A percentile compares a stretch with the other conserved stretches of the same genome.
Evolutionary conservation across 2,329 filamentous ascomycete species (phyloP).

Genomic region (Penicillium concentricum): DNA sequence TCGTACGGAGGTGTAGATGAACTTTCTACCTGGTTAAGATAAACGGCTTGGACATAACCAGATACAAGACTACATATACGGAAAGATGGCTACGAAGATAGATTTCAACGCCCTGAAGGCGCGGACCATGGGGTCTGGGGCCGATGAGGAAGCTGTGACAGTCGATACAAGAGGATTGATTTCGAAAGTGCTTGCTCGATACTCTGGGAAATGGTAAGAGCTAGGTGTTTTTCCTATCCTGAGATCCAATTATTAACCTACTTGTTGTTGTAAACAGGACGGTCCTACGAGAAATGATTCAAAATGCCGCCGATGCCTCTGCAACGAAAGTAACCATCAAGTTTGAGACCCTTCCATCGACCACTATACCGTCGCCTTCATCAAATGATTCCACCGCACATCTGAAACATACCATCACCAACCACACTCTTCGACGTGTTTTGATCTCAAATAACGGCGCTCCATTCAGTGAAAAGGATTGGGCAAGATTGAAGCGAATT

Average conservation of each 20-base stretch:
- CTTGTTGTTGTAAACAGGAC: slow-evolving; percentile 41
- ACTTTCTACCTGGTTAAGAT: neutral
- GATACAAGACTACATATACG: neutral
- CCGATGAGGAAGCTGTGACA: slow-evolving; percentile 94
- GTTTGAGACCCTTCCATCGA: slow-evolving; percentile 86
- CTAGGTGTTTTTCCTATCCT: slow-evolving; percentile 20
- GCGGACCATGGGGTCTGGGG: slow-evolving; percentile 78
- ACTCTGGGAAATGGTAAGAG: slow-evolving; percentile 89
- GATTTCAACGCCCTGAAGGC: slow-evolving; percentile 72
- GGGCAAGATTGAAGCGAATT: slow-evolving; percentile 89
- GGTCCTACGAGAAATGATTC: slow-evolving; percentile 84
- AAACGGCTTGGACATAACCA: neutral
- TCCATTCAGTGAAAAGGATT: slow-evolving; percentile 85
- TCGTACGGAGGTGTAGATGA: neutral
- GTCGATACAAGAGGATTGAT: slow-evolving; percentile 96
- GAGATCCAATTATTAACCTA: slow-evolving; percentile 14
- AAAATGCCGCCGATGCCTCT: slow-evolving; percentile 97
- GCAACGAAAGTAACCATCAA: slow-evolving; percentile 86
- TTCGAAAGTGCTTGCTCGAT: slow-evolving; percentile 94
- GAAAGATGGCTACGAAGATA: slow-evolving; percentile 66
- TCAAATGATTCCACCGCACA: slow-evolving; percentile 67
- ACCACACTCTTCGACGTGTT: slow-evolving; percentile 85
- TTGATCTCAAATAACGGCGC: slow-evolving; percentile 90
- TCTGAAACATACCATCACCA: slow-evolving; percentile 76
- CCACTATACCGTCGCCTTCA: slow-evolving; percentile 67